A percentile compares a stretch with the other conserved stretches of the same genome.
phyloP scores from a whole-genome alignment of 2,329 filamentous ascomycete genomes.

The Fusarium dimerum region DNA sequence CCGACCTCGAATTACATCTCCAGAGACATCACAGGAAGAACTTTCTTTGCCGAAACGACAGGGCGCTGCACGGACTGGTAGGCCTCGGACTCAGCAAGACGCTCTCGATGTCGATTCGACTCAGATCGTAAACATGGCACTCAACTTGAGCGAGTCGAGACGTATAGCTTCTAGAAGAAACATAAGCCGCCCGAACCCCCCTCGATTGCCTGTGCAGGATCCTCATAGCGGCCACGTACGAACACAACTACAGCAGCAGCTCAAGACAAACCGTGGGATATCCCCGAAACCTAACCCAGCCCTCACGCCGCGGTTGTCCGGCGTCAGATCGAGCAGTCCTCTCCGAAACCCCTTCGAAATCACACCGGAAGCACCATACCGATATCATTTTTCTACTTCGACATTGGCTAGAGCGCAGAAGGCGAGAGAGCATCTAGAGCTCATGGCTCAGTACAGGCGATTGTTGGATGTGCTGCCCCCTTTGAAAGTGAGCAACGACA shows the following conservation, averaged over 20 bases:
- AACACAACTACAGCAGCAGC: constrained; percentile 72
- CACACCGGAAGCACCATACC: constrained; percentile 47
- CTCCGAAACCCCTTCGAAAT: constrained; percentile 50
- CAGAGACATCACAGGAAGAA: constrained; percentile 30
- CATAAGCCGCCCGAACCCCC: constrained; percentile 53
- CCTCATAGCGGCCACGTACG: constrained; percentile 58
- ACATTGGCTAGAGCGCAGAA: constrained; percentile 82
- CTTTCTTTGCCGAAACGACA: constrained; percentile 23
- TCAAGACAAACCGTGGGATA: constrained; percentile 60
- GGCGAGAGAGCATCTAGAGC: constrained; percentile 81
- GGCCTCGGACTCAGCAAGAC: constrained; percentile 18
- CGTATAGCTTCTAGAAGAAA: constrained; percentile 62
- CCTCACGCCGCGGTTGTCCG: constrained; percentile 43
- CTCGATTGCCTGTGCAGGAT: constrained; percentile 54
- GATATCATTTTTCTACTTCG: constrained; percentile 72
- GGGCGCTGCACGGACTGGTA: constrained; percentile 15
- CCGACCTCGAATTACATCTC: constrained; percentile 26
- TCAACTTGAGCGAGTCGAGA: constrained; percentile 83
- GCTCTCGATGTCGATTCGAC: constrained; percentile 72
- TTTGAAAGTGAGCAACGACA: constrained; percentile 51
- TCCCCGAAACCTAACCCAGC: constrained; percentile 57
- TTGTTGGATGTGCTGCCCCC: constrained; percentile 79
- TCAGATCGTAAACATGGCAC: constrained; percentile 89
- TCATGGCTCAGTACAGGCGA: constrained; percentile 81
- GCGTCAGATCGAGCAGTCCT: constrained; percentile 44